Conservation (phyloP, 177 flowering plant species). For the Viscum album region DNA sequence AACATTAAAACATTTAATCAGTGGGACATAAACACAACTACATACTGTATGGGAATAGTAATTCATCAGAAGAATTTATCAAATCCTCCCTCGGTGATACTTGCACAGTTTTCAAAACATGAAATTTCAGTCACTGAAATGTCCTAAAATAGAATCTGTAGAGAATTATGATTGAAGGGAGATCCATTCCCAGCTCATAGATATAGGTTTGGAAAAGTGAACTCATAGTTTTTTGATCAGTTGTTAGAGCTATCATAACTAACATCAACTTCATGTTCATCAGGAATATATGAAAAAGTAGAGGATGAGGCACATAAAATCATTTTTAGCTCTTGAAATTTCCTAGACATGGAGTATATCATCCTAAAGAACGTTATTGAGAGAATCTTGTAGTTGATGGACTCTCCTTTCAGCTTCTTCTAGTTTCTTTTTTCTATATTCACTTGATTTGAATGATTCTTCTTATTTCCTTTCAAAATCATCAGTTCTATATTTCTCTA, state of each 20-base stretch:
- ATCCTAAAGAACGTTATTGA: constrained; percentile 66
- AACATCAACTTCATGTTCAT: constrained; percentile 25
- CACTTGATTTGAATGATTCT: constrained; percentile 30
- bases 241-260: constrained; percentile 31
- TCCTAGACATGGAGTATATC: constrained; percentile 58
- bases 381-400: constrained; percentile 37
- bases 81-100: constrained; percentile 39
- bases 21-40: too few species aligned
- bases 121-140: constrained; percentile 27
- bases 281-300: constrained; percentile 23
- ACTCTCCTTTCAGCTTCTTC: constrained; percentile 45
- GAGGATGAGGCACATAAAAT: constrained; percentile 34
- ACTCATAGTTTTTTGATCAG: constrained; percentile 44
- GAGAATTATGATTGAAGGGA: constrained; percentile 24
- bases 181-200: constrained; percentile 22
- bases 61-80: constrained; percentile 46
- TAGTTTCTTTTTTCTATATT: constrained; percentile 31
- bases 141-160: constrained; percentile 41
- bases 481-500: constrained; percentile 40
- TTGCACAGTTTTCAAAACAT: constrained; percentile 35
- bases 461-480: constrained; percentile 28
- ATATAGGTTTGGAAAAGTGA: constrained; percentile 36
- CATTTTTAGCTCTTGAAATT: constrained; percentile 60
- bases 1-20: too few species aligned
- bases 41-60: too few species aligned